These are phyloP conservation scores for Cladosporium colombiae DNA, from an alignment of 2,329 filamentous ascomycete genomes.

Conservation along the genomic window DNA sequence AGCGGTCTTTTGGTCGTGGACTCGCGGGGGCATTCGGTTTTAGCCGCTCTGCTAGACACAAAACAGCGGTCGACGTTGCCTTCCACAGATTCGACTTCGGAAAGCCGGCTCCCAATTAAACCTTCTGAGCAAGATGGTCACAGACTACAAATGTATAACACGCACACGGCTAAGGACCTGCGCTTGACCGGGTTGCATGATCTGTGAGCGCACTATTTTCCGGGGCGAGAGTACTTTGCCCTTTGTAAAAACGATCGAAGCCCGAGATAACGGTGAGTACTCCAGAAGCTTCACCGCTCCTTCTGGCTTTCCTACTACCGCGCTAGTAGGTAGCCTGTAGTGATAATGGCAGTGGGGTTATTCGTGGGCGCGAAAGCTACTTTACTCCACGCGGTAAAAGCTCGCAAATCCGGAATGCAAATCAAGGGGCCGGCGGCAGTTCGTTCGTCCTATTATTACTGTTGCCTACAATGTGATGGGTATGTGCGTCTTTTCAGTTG, in stretches of 20 bases:
- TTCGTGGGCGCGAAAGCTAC: constrained; percentile 13
- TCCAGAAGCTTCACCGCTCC: constrained; percentile 21
- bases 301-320: constrained; percentile 17
- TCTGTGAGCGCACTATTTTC: constrained; percentile 8
- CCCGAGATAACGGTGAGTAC: constrained; percentile 16
- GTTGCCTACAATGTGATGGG: constrained; percentile 1
- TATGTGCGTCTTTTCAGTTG: not conserved
- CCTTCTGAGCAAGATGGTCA: not conserved
- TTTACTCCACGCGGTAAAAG: constrained; percentile 19
- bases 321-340: constrained; percentile 18
- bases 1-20: not conserved
- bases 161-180: constrained; percentile 1
- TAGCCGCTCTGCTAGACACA: constrained; percentile 3
- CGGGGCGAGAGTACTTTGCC: constrained; percentile 5
- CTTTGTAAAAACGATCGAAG: not conserved
- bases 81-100: not conserved
- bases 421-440: constrained; percentile 14
- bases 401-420: constrained; percentile 16
- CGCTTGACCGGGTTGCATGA: not conserved
- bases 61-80: constrained; percentile 12
- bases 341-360: constrained; percentile 17
- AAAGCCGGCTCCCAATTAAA: constrained; percentile 5
- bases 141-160: constrained; percentile 4
- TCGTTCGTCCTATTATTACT: not conserved
- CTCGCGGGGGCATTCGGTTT: not conserved